Base-by-base conservation (phyloP, 805 yeast species). In the Wickerhamiella dianesei region DNA sequence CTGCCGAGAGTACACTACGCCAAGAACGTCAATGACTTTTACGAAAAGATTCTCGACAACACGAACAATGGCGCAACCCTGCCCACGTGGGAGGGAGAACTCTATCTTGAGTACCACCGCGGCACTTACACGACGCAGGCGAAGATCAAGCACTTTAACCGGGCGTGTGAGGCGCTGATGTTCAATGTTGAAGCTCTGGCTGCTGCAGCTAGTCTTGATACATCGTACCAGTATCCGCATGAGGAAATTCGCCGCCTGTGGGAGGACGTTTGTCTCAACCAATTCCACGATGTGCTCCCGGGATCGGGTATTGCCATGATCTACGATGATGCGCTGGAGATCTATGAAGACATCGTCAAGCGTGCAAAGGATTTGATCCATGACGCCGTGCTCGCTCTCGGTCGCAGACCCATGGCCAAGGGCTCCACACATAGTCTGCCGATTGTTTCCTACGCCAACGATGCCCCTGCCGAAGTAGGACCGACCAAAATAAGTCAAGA, bases 41-140 rank as follows among this genome's bases (percentile, higher is more conserved):
- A 76, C 59, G 79, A 81, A 36, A 71, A 74, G 37, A 68, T 89
- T 12, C 69, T 81, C 53, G 66, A 71, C 37, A 70, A 70, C 45
- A 78, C 95, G 2, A 63, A 80, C 46, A 63, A 77, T 43, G 96
- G 95, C 36, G 60, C 66, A 35, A 69, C 67, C 6, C 71, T 89
- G 41, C 95, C 94, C 4, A 70, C 86, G 12, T 89, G 97, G 96
- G 74, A 75, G 36, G 97, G 98, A 41, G 98, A 89, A 63, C 73
- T 89, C 46, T 89, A 89, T 64, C 74, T 89, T 57, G 98, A 89
- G 65, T 87, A 82, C 67, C 98, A 89, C 63, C 78, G 98, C 60
- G 98, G 98, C 45, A 92, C 97, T 1, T 89, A 89, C 64, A 92
- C 98, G 3, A 77, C 95, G 1, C 98, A 89, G 62, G 94, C 96